Base-by-base conservation (phyloP, 768 basidiomycete species). In the Tricholoma bakamatsutake region DNA sequence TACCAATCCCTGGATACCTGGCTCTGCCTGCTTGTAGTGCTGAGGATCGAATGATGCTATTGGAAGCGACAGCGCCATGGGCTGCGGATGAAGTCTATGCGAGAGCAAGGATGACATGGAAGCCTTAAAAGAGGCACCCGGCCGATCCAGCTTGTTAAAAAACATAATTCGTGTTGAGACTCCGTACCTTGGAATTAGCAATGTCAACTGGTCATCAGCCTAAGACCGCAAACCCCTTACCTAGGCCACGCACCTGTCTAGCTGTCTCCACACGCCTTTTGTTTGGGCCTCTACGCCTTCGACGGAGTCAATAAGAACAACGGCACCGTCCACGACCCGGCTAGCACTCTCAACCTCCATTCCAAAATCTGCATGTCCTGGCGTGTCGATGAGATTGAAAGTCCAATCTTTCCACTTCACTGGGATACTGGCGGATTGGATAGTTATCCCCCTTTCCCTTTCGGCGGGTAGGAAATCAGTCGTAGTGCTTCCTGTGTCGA, bases 261-360 rank as follows among this genome's bases (percentile, higher is more conserved):
- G 69, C 67, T 95, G 92, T 53, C 73, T 74, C 93, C 93, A 94
- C 45, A 95, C 93, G 40, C 88, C 90, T 67, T 84, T 87, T 0
- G 93, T 95, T 66, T 95, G 92, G 10, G 90, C 83, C 68, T 94
- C 92, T 5, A 94, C 92, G 6, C 92, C 92, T 70, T 94, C 92
- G 0, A 95, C 92, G 0, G 91, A 88, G 70, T 95, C 92, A 43
- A 95, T 82, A 31, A 95, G 70, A 30, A 95, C 88, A 28, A 95
- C 84, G 13, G 91, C 92, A 54, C 92, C 93, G 59, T 95, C 92
- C 4, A 93, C 83, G 13, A 95, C 87, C 28, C 92, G 83, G 64
- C 91, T 93, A 7, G 93, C 93, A 63, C 91, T 90, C 70, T 94
- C 93, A 27, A 95, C 93, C 64, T 95, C 92, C 91, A 94, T 93